These are phyloP conservation scores for Oryza coarctata DNA, from an alignment of 176 grass and related monocot genomes.

Conservation along the genomic window DNA sequence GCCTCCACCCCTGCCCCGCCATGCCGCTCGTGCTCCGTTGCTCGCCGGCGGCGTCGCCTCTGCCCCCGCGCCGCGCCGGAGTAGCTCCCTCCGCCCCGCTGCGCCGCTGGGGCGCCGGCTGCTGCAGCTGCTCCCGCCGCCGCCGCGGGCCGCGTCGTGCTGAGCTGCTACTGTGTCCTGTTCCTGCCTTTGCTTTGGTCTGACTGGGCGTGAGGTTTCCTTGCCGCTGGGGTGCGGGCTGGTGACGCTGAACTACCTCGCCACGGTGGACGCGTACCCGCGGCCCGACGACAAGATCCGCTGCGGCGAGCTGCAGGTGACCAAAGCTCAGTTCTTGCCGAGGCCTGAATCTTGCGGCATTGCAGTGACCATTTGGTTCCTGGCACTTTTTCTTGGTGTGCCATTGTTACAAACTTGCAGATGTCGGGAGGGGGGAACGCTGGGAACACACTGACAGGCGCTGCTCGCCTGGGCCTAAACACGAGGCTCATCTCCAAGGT, in stretches of 20 bases:
- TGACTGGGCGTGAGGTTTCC: background rate
- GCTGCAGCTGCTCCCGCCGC: background rate
- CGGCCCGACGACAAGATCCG: constrained; percentile 61
- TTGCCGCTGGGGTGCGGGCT: constrained; percentile 53
- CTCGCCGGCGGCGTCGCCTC: background rate
- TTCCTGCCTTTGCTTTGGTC: background rate
- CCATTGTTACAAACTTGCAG: constrained; percentile 9
- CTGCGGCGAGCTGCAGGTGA: constrained; percentile 43
- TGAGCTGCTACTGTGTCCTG: background rate
- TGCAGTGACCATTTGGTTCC: background rate
- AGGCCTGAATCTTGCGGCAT: background rate
- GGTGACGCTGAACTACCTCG: constrained; percentile 53
- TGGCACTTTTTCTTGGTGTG: background rate
- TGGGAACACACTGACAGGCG: constrained; percentile 49
- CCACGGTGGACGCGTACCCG: constrained; percentile 48
- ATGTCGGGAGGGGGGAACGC: constrained; percentile 51
- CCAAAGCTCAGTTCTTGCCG: background rate
- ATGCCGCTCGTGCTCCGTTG: background rate
- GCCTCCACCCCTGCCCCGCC: background rate
- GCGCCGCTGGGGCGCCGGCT: no score
- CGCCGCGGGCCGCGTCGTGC: constrained; percentile 22
- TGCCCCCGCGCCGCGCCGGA: background rate
- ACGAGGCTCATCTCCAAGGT: constrained; percentile 58
- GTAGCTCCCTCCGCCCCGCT: background rate
- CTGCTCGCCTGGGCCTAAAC: constrained; percentile 45